phyloP scores from a whole-genome alignment of 75 land plant species.

The Pinus tabuliformis region DNA sequence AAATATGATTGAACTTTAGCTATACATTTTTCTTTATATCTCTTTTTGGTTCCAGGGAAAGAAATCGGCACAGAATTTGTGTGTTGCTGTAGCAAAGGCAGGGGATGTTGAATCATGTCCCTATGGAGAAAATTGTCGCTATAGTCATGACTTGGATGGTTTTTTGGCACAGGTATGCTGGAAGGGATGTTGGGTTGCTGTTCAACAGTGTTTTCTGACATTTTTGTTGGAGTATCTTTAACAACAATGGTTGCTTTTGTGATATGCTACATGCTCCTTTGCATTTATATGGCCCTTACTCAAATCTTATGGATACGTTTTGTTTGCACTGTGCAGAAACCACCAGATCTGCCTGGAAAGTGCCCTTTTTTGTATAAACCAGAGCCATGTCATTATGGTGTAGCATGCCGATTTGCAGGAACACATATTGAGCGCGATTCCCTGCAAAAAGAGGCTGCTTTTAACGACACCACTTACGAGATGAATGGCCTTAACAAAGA shows the following conservation, averaged over 20 bases:
- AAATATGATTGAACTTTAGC: no score
- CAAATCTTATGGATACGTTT: not conserved
- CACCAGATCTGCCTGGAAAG: conserved; percentile 72
- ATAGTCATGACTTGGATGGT: conserved; percentile 83
- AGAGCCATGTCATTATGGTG: conserved; percentile 65
- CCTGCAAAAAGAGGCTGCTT: conserved; percentile 4
- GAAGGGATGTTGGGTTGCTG: not conserved
- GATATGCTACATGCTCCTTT: no score
- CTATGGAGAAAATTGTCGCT: conserved; percentile 68
- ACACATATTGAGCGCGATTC: conserved; percentile 44
- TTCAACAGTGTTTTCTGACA: not conserved
- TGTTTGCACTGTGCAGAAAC: conserved; percentile 58
- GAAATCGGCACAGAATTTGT: conserved; percentile 61
- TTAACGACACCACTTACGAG: conserved; percentile 42
- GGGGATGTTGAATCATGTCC: conserved; percentile 64
- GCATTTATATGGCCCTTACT: not conserved
- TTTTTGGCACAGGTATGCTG: conserved; percentile 70
- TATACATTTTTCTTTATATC: no score
- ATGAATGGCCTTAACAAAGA: conserved; percentile 73
- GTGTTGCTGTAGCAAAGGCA: conserved; percentile 72
- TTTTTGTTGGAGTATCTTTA: not conserved
- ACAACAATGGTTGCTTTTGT: not conserved
- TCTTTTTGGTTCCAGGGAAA: conserved; percentile 22
- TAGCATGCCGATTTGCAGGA: conserved; percentile 70
- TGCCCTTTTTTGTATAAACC: conserved; percentile 57